Base-by-base conservation (phyloP, 2,329 filamentous ascomycete genomes). In the Sclerotinia minor region DNA sequence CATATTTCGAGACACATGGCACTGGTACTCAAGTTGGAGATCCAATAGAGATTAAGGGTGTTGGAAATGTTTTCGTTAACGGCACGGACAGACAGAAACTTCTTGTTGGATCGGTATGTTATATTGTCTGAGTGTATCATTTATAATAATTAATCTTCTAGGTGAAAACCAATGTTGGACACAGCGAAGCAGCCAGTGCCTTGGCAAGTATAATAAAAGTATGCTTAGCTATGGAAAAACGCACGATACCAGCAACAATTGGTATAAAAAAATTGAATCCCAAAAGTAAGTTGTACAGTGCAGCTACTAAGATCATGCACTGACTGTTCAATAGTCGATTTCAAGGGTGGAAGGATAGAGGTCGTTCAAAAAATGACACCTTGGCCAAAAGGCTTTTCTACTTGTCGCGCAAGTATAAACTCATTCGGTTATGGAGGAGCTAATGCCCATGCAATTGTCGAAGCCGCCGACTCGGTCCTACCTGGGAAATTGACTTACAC, bases 401-500 rank as follows among this genome's bases (percentile, higher is more conserved):
- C 15, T 4, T 41, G 45, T 9, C 54, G 65, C 5, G 57, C 47
- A 15, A 63, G 47, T 63, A 13, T 67, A 38, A 60, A 58, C 8
- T 67, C 57, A 8, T 67, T 67, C 9, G 81, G 81, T 0, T 82
- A 80, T 35, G 80, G 81, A 5, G 73, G 73, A 5, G 72, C 71
- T 0, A 75, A 75, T 69, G 76, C 75, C 1, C 79, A 80, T 71
- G 77, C 77, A 3, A 77, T 82, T 2, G 72, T 74, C 47, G 65
- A 67, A 45, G 57, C 32, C 9, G 35, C 24, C 17, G 32, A 54
- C 24, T 61, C 45, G 11, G 2, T 63, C 11, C 32, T 55, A 1
- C 35, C 49, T 0, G 61, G 61, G 3, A 64, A 15, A 1, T 21
- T 21, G 3, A 64, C 60, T 9, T 19, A 64, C 21, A 9, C 2